phyloP scores from a whole-genome alignment of 768 basidiomycete species.

The Lactarius evosmus region DNA sequence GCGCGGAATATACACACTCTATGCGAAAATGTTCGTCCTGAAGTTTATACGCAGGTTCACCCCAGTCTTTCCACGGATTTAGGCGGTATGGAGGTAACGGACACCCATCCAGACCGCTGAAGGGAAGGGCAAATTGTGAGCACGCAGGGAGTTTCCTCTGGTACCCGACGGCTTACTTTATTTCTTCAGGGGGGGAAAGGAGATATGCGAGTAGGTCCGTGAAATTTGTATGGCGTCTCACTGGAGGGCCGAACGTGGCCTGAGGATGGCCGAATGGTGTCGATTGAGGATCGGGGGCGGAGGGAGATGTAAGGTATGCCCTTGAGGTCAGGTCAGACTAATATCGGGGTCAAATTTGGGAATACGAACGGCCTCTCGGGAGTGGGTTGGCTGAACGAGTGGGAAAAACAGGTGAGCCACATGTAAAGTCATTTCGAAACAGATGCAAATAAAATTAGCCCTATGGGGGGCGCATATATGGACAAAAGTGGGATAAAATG shows the following conservation, averaged over 20 bases:
- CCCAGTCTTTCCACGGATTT: constrained; percentile 64
- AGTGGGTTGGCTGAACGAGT: constrained; percentile 12
- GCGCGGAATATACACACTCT: constrained; percentile 60
- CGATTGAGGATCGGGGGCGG: constrained; percentile 30
- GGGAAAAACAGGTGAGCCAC: not conserved
- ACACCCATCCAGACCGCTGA: constrained; percentile 15
- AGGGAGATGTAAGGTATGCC: constrained; percentile 31
- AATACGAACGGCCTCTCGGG: constrained; percentile 24
- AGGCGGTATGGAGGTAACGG: constrained; percentile 23
- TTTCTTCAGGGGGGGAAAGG: constrained; percentile 68
- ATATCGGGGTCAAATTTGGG: not conserved
- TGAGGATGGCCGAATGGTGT: constrained; percentile 30
- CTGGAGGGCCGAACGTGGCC: constrained; percentile 39
- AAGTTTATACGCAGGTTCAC: constrained; percentile 67
- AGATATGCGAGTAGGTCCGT: constrained; percentile 67
- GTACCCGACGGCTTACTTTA: constrained; percentile 34
- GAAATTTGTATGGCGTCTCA: constrained; percentile 58
- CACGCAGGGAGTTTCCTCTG: not conserved
- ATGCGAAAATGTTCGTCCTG: constrained; percentile 70
- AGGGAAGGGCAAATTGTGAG: not conserved
- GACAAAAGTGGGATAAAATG: not conserved
- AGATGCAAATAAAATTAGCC: not conserved
- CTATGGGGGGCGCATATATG: not conserved
- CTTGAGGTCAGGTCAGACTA: constrained; percentile 5
- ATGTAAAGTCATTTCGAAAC: not conserved